A percentile compares a stretch with the other conserved stretches of the same genome.
phyloP scores from a whole-genome alignment of 2,329 filamentous ascomycete species.

The Fusarium tjaetaba region DNA sequence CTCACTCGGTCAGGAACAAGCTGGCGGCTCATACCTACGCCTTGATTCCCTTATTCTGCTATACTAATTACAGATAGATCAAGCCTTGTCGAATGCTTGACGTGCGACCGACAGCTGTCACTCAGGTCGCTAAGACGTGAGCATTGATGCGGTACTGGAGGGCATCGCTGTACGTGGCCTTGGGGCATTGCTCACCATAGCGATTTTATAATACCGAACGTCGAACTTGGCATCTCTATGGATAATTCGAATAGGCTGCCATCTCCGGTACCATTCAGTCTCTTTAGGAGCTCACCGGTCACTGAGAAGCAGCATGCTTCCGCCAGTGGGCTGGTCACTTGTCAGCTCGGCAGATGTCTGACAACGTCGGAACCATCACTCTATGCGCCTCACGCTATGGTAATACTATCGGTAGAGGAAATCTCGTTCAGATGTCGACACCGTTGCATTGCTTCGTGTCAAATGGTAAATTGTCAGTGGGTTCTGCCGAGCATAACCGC shows the following conservation, averaged over 20 bases:
- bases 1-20: neutral
- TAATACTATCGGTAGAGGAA: neutral
- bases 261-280: neutral
- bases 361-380: neutral
- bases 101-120: neutral
- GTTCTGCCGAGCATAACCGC: slow-evolving; percentile 27
- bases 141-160: neutral
- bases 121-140: neutral
- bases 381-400: neutral
- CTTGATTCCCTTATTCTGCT: no score
- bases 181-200: no score
- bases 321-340: neutral
- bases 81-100: neutral
- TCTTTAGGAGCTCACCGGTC: neutral
- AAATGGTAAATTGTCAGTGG: neutral
- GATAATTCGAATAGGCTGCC: neutral
- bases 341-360: neutral
- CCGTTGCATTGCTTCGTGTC: neutral
- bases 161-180: neutral
- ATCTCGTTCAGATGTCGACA: accelerated
- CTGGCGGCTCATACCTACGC: neutral
- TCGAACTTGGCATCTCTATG: neutral
- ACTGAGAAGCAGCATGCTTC: neutral
- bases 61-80: accelerated
- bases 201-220: no score